Evolutionary conservation across 1,284 basidiomycete species (phyloP).

Genomic region (Ganoderma leucocontextum): DNA sequence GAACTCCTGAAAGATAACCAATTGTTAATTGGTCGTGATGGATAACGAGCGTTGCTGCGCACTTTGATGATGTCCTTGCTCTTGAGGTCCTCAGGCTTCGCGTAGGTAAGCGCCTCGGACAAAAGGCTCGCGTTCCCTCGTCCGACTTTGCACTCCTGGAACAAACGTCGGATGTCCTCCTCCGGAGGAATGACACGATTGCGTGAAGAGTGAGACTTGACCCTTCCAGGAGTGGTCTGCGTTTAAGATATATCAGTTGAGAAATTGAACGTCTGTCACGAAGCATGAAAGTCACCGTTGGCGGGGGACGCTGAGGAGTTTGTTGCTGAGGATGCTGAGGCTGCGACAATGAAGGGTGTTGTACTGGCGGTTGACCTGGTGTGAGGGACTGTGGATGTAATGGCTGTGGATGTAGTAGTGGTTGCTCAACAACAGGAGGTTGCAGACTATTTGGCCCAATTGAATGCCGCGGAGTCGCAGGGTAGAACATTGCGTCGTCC

Average conservation of each 20-base stretch:
- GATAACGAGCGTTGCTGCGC: constrained; percentile 26
- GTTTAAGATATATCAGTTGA: background rate
- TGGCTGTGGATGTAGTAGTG: constrained; percentile 19
- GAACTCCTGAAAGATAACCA: constrained; percentile 65
- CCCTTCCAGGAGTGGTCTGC: constrained; percentile 30
- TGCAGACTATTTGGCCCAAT: constrained; percentile 27
- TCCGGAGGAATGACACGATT: constrained; percentile 74
- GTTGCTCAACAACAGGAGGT: constrained; percentile 18
- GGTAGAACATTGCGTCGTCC: constrained; percentile 80
- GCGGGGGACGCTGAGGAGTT: constrained; percentile 27
- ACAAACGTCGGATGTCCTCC: constrained; percentile 79
- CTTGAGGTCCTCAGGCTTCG: constrained; percentile 71
- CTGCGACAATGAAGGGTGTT: constrained; percentile 13
- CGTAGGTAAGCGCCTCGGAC: constrained; percentile 67
- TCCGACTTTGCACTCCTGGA: constrained; percentile 82
- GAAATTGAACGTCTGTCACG: background rate
- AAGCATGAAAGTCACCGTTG: constrained; percentile 25
- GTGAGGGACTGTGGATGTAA: constrained; percentile 20
- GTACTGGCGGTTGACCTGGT: constrained; percentile 12
- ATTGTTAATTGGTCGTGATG: constrained; percentile 10
- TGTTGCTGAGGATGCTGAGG: constrained; percentile 16
- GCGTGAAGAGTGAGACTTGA: constrained; percentile 46
- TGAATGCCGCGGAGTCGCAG: constrained; percentile 50
- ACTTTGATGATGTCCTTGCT: constrained; percentile 70
- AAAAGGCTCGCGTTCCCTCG: constrained; percentile 75